phyloP scores from a whole-genome alignment of 176 grass and related monocot species.

The Poa annua region DNA sequence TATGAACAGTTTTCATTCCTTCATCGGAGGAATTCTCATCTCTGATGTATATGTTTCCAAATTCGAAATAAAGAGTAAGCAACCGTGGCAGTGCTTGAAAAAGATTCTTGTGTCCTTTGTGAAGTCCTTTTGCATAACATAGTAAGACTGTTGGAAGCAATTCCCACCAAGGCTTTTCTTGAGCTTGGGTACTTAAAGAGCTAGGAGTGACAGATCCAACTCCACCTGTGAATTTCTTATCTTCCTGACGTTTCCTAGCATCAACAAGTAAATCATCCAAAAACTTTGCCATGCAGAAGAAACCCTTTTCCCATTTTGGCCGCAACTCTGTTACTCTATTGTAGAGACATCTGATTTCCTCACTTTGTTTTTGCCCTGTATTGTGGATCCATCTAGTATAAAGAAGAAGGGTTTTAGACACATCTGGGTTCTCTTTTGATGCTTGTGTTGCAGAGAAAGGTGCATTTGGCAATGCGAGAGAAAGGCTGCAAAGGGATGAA shows the following conservation, averaged over 20 bases:
- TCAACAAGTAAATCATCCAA: conserved; percentile 93
- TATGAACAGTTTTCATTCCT: conserved; percentile 69
- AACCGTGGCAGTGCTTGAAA: conserved; percentile 92
- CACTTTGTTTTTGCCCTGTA: conserved; percentile 90
- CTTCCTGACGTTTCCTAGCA: conserved; percentile 92
- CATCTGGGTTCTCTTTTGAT: conserved; percentile 79
- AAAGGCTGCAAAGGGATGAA: conserved; percentile 84
- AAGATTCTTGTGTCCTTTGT: conserved; percentile 93
- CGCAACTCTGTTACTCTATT: conserved; percentile 78
- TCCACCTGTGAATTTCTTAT: conserved; percentile 59
- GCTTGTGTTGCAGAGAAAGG: conserved; percentile 68
- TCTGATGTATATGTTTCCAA: conserved; percentile 81
- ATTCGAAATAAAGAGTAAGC: conserved; percentile 94
- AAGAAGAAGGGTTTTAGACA: conserved; percentile 92
- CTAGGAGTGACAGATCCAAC: conserved; percentile 44
- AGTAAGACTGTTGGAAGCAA: conserved; percentile 62
- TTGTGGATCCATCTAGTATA: conserved; percentile 99
- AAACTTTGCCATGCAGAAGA: conserved; percentile 97
- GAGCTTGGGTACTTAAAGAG: conserved; percentile 51
- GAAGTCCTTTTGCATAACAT: conserved; percentile 85
- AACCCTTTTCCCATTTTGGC: conserved; percentile 96
- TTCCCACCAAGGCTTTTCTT: conserved; percentile 86
- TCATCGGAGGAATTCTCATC: conserved; percentile 53
- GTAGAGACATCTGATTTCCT: conserved; percentile 81
- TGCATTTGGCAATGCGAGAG: conserved; percentile 86